These are phyloP conservation scores for Cytauxzoon felis DNA, from an alignment of 169 alveolate genomes.

Conservation along the genomic window DNA sequence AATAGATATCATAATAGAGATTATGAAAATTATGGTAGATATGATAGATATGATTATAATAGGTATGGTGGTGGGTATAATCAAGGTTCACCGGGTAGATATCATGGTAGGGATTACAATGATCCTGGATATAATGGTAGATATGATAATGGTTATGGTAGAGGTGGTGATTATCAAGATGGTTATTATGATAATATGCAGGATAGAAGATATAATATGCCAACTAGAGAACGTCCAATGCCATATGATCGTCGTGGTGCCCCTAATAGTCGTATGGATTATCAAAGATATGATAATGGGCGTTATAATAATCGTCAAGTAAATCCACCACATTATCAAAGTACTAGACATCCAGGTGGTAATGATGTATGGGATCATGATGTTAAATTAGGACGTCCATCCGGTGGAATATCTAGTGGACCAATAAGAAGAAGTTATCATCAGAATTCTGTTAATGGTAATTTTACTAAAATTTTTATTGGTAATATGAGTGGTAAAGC, in stretches of 20 bases:
- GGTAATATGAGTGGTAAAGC: slow-evolving; percentile 79
- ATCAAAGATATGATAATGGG: slow-evolving; percentile 25
- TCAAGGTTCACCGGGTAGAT: too few relatives aligned
- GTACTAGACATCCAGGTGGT: too few relatives aligned
- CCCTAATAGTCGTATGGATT: slow-evolving; percentile 13
- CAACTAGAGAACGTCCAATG: slow-evolving; percentile 36
- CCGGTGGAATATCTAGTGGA: too few relatives aligned
- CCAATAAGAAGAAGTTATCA: neutral
- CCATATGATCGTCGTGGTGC: slow-evolving; percentile 45
- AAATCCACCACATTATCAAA: too few relatives aligned
- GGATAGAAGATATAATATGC: neutral
- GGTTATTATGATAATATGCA: neutral
- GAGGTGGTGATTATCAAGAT: slow-evolving; percentile 8
- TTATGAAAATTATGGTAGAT: too few relatives aligned
- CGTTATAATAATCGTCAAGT: too few relatives aligned
- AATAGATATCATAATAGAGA: too few relatives aligned
- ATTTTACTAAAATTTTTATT: slow-evolving; percentile 74
- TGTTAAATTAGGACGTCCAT: neutral
- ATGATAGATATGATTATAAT: too few relatives aligned
- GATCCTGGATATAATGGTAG: neutral
- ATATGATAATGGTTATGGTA: neutral
- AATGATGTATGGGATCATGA: too few relatives aligned
- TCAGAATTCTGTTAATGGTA: neutral
- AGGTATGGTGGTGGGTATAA: too few relatives aligned
- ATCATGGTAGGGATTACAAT: neutral